Percentiles rank a stretch among this genome's conserved stretches.
phyloP scores from a whole-genome alignment of 2,329 filamentous ascomycete genomes.

The Arthrobotrys sphaeroides region DNA sequence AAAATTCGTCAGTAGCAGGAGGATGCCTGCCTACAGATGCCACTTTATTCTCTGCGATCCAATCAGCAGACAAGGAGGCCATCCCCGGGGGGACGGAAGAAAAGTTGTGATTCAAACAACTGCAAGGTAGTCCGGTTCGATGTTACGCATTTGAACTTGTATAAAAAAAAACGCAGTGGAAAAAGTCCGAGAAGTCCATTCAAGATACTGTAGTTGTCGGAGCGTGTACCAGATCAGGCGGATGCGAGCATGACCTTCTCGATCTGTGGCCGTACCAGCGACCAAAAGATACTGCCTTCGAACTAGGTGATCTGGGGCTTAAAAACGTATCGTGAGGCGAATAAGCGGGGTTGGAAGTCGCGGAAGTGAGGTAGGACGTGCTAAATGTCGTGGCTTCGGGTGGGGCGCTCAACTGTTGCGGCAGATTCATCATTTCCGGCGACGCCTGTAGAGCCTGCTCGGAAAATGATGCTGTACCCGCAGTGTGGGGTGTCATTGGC shows the following conservation, averaged over 20 bases:
- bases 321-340: constrained; percentile 23
- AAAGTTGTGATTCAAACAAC: neutral
- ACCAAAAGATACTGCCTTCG: constrained; percentile 46
- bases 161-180: neutral
- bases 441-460: constrained; percentile 55
- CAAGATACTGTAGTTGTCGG: constrained; percentile 44
- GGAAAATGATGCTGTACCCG: constrained; percentile 55
- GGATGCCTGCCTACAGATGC: constrained; percentile 7
- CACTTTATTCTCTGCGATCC: neutral
- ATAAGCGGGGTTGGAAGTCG: constrained; percentile 34
- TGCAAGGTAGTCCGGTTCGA: no score
- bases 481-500: constrained; percentile 58
- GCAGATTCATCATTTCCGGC: constrained; percentile 42
- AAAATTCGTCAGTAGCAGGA: constrained; percentile 37
- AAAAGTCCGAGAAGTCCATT: neutral
- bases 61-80: neutral
- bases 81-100: neutral
- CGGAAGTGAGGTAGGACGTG: constrained; percentile 56
- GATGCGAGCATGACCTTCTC: constrained; percentile 50
- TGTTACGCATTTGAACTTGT: no score
- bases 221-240: constrained; percentile 42
- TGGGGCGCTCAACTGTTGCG: constrained; percentile 57
- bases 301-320: constrained; percentile 27
- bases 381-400: constrained; percentile 57
- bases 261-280: constrained; percentile 54